Evolutionary conservation across 1,284 basidiomycete genomes (phyloP).

Genomic region (Grifola frondosa): DNA sequence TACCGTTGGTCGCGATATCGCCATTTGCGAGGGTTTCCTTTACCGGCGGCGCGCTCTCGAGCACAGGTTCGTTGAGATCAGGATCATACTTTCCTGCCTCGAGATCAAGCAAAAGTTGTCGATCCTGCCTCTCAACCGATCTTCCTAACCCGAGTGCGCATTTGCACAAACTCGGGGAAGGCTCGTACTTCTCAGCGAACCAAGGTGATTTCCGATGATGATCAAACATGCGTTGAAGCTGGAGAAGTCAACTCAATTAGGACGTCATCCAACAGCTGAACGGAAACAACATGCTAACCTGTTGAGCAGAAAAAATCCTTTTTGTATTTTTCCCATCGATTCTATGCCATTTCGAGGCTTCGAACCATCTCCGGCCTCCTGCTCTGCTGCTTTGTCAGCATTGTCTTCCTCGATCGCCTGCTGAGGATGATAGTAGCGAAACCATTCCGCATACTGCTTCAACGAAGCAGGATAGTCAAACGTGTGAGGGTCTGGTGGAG

Average conservation of each 20-base stretch:
- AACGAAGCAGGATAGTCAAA: constrained; percentile 80
- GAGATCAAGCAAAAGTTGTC: constrained; percentile 75
- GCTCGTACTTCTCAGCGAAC: constrained; percentile 94
- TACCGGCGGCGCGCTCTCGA: constrained; percentile 39
- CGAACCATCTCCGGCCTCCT: constrained; percentile 74
- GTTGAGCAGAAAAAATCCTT: constrained; percentile 81
- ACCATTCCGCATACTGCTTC: constrained; percentile 91
- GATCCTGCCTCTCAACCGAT: constrained; percentile 75
- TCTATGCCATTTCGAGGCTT: constrained; percentile 79
- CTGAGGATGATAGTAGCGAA: constrained; percentile 76
- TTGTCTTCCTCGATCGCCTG: constrained; percentile 77
- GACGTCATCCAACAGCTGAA: neutral
- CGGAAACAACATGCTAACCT: constrained; percentile 55
- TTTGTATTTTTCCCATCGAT: constrained; percentile 88
- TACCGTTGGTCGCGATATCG: constrained; percentile 30
- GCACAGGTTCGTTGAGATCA: constrained; percentile 58
- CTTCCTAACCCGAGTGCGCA: constrained; percentile 76
- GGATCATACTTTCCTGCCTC: constrained; percentile 84
- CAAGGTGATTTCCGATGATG: constrained; percentile 89
- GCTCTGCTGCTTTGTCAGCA: constrained; percentile 76
- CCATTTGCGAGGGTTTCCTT: constrained; percentile 46
- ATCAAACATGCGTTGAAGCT: constrained; percentile 91
- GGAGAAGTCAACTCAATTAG: constrained; percentile 15
- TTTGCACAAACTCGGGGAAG: constrained; percentile 71
- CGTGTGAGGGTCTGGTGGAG: constrained; percentile 78